A percentile compares a stretch with the other conserved stretches of the same genome.
phyloP scores from a whole-genome alignment of 2,329 filamentous ascomycete genomes.

The Verticillium klebahnii region DNA sequence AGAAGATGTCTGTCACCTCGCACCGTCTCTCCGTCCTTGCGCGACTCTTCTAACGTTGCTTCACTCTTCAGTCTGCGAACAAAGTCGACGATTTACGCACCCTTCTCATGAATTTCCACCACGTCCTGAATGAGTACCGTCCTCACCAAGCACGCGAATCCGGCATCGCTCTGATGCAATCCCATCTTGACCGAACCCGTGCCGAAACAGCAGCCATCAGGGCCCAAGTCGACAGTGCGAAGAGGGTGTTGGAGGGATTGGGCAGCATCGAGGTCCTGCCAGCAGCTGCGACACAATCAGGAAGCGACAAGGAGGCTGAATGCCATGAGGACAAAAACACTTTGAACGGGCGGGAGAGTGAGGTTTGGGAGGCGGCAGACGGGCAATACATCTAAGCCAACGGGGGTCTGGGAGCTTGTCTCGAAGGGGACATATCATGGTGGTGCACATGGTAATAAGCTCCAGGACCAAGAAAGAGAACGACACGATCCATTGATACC shows the following conservation, averaged over 20 bases:
- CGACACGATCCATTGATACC: slow-evolving; percentile 2
- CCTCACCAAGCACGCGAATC: slow-evolving; percentile 90
- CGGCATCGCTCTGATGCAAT: slow-evolving; percentile 82
- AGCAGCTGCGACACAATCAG: background rate
- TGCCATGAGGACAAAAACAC: background rate
- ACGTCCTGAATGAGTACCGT: slow-evolving; percentile 89
- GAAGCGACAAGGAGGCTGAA: slow-evolving; percentile 1
- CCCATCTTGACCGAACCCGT: slow-evolving; percentile 67
- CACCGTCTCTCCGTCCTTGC: background rate
- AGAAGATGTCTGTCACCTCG: slow-evolving; percentile 34
- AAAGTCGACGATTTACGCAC: slow-evolving; percentile 78
- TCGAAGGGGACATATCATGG: background rate
- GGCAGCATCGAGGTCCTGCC: slow-evolving; percentile 40
- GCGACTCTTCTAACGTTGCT: background rate
- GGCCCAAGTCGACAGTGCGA: slow-evolving; percentile 66
- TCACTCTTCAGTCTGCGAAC: slow-evolving; percentile 46
- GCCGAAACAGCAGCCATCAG: slow-evolving; percentile 68
- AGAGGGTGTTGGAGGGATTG: slow-evolving; percentile 66
- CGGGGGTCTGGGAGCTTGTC: background rate
- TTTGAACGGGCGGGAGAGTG: slow-evolving; percentile 18
- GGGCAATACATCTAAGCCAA: slow-evolving; percentile 28
- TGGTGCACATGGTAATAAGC: background rate
- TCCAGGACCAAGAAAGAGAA: background rate
- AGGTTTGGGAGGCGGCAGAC: slow-evolving; percentile 39
- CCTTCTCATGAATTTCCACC: slow-evolving; percentile 86